Conservation (phyloP, 129 eudicot genomes). For the Flaveria ramosissima region DNA sequence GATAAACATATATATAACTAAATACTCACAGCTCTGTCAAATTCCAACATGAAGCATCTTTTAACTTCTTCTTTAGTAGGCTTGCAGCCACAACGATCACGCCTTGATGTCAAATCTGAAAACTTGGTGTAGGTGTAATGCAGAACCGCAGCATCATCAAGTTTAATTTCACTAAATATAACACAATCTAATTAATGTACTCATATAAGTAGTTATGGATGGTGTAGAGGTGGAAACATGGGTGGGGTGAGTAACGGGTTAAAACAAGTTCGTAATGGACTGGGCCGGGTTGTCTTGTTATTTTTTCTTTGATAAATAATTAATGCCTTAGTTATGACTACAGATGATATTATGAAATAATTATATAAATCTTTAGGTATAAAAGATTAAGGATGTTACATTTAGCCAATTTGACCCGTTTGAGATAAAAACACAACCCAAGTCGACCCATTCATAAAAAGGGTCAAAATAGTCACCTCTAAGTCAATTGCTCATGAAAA, state of each 20-base stretch:
- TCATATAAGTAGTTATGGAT: background rate
- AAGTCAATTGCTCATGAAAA: background rate
- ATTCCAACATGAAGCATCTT: conserved; percentile 42
- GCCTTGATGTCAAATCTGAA: conserved; percentile 82
- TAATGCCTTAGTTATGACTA: background rate
- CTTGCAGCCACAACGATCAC: conserved; percentile 82
- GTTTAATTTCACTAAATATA: conserved; percentile 52
- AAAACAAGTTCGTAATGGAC: background rate
- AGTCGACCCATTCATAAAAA: background rate
- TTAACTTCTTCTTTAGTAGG: conserved; percentile 52
- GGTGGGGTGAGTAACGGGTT: background rate
- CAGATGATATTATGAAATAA: background rate
- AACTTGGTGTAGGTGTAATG: conserved; percentile 72
- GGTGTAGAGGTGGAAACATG: background rate
- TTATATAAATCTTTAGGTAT: background rate
- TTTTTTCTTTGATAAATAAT: background rate
- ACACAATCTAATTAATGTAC: conserved; percentile 14
- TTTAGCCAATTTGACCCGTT: background rate
- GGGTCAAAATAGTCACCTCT: conserved; percentile 4
- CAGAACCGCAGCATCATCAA: conserved; percentile 70
- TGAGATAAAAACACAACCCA: background rate
- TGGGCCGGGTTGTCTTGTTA: background rate
- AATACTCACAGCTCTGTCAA: conserved; percentile 73
- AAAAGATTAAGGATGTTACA: background rate
- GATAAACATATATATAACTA: background rate